Evolutionary conservation across 148 eudicot genomes (phyloP).

Genomic region (Spergularia marina): DNA sequence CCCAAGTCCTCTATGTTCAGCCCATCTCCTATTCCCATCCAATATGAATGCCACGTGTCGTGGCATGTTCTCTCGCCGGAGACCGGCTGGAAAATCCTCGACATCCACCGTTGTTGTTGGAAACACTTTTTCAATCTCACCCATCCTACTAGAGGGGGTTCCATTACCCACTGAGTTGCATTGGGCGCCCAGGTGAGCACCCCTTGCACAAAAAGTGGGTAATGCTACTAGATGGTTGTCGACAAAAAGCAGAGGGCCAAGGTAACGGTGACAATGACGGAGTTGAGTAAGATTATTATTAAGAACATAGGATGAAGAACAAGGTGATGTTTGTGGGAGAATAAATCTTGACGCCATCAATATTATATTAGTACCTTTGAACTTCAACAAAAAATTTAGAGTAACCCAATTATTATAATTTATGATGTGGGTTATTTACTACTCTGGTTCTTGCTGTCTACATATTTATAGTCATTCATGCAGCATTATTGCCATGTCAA

Average conservation of each 20-base stretch:
- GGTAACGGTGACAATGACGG: background rate
- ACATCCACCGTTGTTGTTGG: background rate
- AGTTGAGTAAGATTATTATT: background rate
- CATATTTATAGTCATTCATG: too few relatives aligned
- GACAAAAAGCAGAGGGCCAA: too few relatives aligned
- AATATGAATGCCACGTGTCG: constrained; percentile 39
- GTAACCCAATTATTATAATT: too few relatives aligned
- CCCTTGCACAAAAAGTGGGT: background rate
- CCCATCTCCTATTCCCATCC: constrained; percentile 50
- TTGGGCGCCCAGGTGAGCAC: background rate
- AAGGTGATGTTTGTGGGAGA: constrained; percentile 2
- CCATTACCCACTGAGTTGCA: background rate
- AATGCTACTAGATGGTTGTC: background rate
- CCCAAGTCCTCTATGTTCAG: constrained; percentile 26
- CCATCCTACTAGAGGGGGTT: too few relatives aligned
- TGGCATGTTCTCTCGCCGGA: constrained; percentile 34
- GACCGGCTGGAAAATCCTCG: constrained; percentile 17
- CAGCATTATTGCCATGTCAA: too few relatives aligned
- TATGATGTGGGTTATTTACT: too few relatives aligned
- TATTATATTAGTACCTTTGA: background rate
- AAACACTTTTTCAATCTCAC: too few relatives aligned
- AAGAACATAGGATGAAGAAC: background rate
- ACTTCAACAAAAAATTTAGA: too few relatives aligned
- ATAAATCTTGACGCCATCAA: background rate
- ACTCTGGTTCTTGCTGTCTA: too few relatives aligned